A percentile compares a stretch with the other conserved stretches of the same genome.
Evolutionary conservation across 768 basidiomycete genomes (phyloP).

Genomic region (Phaeotremella fagi): DNA sequence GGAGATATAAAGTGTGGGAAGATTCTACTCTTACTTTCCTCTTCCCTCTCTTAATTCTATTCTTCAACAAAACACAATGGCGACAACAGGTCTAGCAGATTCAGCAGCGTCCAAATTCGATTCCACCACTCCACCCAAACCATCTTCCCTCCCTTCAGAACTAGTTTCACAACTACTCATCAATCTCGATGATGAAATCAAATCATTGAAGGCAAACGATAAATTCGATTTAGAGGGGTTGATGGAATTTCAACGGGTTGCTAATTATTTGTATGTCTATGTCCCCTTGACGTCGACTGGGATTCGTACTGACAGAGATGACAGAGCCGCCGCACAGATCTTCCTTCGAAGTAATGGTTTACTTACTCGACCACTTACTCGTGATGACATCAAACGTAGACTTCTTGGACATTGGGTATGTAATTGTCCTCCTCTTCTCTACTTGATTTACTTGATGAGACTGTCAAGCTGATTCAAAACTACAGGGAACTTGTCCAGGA

Average conservation of each 20-base stretch:
- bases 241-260: conserved; percentile 43
- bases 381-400: conserved; percentile 72
- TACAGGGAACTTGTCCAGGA: conserved; percentile 59
- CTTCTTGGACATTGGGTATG: conserved; percentile 81
- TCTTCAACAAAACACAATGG: conserved; percentile 15
- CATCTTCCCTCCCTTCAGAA: conserved; percentile 61
- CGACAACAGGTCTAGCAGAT: conserved; percentile 39
- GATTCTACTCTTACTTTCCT: neutral
- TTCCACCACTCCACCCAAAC: conserved; percentile 57
- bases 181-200: conserved; percentile 52
- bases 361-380: conserved; percentile 56
- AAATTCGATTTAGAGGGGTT: conserved; percentile 44
- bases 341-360: conserved; percentile 71
- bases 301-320: conserved; percentile 3
- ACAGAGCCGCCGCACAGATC: conserved; percentile 47
- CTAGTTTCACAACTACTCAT: conserved; percentile 55
- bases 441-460: too few relatives aligned
- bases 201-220: conserved; percentile 57
- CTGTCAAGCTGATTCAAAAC: conserved; percentile 4
- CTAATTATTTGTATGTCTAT: conserved; percentile 39
- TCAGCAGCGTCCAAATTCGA: conserved; percentile 34
- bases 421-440: neutral
- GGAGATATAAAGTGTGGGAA: too few relatives aligned
- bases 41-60: neutral
- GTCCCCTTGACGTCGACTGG: neutral